phyloP scores from a whole-genome alignment of 1,139 yeast species.

The Candida frijolesensis region DNA sequence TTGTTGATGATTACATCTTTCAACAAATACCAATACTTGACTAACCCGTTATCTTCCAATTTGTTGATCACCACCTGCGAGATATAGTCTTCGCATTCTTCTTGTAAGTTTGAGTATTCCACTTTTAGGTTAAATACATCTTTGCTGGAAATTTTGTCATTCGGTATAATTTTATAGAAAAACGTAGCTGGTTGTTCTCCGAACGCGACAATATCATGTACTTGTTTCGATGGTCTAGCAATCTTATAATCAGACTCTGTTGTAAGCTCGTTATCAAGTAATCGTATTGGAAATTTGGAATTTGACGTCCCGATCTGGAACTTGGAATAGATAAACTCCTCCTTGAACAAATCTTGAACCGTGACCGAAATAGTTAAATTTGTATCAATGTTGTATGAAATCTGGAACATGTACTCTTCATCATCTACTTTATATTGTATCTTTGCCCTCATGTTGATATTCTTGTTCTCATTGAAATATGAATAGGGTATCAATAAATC shows the following conservation, averaged over 20 bases:
- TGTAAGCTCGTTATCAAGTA: conserved; percentile 45
- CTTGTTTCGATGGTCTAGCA: conserved; percentile 22
- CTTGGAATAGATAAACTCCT: conserved; percentile 58
- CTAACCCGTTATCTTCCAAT: conserved; percentile 13
- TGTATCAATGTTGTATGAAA: conserved; percentile 45
- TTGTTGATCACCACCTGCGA: conserved; percentile 8
- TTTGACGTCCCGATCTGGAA: conserved; percentile 67
- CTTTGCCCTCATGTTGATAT: conserved; percentile 29
- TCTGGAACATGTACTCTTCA: conserved; percentile 23
- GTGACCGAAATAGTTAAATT: conserved; percentile 64
- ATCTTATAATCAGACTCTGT: conserved; percentile 43
- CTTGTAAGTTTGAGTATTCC: conserved; percentile 45
- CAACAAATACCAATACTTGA: conserved; percentile 29
- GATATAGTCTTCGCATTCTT: conserved; percentile 36
- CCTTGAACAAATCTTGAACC: conserved; percentile 73
- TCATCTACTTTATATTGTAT: conserved; percentile 32
- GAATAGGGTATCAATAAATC: conserved; percentile 26
- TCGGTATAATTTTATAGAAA: conserved; percentile 52
- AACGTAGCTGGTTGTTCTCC: conserved; percentile 71
- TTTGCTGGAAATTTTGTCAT: conserved; percentile 21
- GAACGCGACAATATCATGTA: conserved; percentile 49
- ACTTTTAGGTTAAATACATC: conserved; percentile 47
- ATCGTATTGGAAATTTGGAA: conserved; percentile 53
- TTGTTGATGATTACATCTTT: conserved; percentile 24
- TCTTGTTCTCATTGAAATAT: conserved; percentile 28